Conservation (phyloP, 345 rosid species). For the Passiflora organensis region DNA sequence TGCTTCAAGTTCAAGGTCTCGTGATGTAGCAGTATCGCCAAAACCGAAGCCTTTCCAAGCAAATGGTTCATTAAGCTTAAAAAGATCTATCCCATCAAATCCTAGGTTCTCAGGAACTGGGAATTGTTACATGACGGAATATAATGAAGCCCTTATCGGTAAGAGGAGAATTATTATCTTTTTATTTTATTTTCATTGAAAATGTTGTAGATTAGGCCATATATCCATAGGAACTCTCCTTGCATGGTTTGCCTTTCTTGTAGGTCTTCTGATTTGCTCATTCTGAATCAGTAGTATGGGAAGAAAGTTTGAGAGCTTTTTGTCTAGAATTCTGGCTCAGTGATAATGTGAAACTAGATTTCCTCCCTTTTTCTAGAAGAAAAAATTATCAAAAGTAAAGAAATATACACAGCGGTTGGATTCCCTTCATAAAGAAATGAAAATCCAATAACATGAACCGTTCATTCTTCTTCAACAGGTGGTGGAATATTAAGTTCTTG, state of each 20-base stretch:
- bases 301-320: too few species aligned
- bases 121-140: constrained; percentile 14
- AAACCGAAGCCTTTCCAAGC: constrained; percentile 12
- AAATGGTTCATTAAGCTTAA: constrained; percentile 19
- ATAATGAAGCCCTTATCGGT: constrained; percentile 27
- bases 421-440: background rate
- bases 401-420: background rate
- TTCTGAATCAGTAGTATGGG: background rate
- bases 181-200: too few species aligned
- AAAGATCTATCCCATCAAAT: constrained; percentile 13
- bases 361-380: too few species aligned
- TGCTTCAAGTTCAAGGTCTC: constrained; percentile 16
- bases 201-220: background rate
- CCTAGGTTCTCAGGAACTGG: constrained; percentile 7
- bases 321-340: too few species aligned
- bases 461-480: constrained; percentile 21
- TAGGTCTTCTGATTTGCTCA: background rate
- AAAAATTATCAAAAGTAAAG: too few species aligned
- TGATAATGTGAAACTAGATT: too few species aligned
- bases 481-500: constrained; percentile 14
- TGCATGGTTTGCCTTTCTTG: background rate
- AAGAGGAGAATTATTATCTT: constrained; percentile 14
- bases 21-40: constrained; percentile 10
- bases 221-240: background rate
- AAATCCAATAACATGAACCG: background rate